Base-by-base conservation (phyloP, 73 alveolate species). In the Diophrys appendiculata region DNA sequence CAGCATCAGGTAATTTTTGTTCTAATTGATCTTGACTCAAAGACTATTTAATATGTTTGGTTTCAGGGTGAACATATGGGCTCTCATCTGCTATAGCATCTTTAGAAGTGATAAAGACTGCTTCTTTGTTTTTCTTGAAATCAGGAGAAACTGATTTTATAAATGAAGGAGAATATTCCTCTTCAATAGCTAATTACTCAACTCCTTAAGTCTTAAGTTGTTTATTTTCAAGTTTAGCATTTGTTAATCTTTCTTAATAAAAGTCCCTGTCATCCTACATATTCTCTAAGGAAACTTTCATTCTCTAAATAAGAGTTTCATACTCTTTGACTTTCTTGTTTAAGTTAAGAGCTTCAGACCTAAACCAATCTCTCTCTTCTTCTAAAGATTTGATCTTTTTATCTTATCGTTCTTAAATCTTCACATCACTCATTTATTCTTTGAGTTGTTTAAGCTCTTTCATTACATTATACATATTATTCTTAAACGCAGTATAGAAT, bases 281-380 rank as follows among this genome's bases (percentile, higher is more conserved):
- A 43, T 43, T 43, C 60, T 43, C 60, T 18, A 43, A 11, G 5
- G 60, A 11, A 11, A 43, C 18, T 18, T 76, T 76, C 43, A 76
- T 5, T 34, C 73, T 76, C 25, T 56, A 33, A 60, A 64, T 76
- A n/a, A 28, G 35, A 22, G 55, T 69, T 76, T 76, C 85, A n/a
- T 52, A 52, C 26, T 76, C 69, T 73, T 76, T 76, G 34, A 72
- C 55, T 34, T 76, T 76, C 54, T 69, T 64, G 26, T 76, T 56
- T n/a, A 76, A 65, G 23, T 73, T 29, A n/a, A 76, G 76, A 64
- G 85, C 73, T 64, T 76, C 85, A 31, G 31, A 72, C 65, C 85
- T 76, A 52, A 76, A 76, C 85, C 85, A 76, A 65, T 76, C 85
- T 65, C 85, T 76, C 65, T 76, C 85, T 25, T 76, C 69, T 33